phyloP scores from a whole-genome alignment of 768 basidiomycete genomes.

The Termitomyces sp. region DNA sequence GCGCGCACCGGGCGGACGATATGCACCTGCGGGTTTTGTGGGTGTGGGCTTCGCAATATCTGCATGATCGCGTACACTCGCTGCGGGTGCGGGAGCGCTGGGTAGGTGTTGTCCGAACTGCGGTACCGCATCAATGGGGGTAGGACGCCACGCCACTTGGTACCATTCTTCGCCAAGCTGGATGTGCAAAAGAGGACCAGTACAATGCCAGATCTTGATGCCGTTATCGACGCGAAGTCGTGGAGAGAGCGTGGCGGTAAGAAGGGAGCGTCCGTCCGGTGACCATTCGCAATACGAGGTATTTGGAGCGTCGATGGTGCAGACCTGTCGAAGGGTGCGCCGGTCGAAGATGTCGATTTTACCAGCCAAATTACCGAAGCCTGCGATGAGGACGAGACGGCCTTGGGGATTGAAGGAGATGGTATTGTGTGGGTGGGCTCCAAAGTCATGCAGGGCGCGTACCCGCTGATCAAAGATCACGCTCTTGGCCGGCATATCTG shows the following conservation, averaged over 20 bases:
- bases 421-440: constrained; percentile 85
- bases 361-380: constrained; percentile 95
- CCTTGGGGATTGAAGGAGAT: constrained; percentile 94
- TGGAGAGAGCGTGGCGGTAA: constrained; percentile 95
- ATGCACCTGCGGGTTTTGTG: constrained; percentile 25
- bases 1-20: constrained; percentile 72
- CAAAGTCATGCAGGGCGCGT: constrained; percentile 85
- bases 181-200: constrained; percentile 80
- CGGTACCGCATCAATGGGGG: constrained; percentile 56
- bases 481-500: constrained; percentile 94
- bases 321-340: constrained; percentile 70
- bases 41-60: constrained; percentile 49
- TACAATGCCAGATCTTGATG: constrained; percentile 93
- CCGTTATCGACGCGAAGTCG: constrained; percentile 96
- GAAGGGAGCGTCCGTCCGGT: constrained; percentile 84
- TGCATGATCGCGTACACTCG: constrained; percentile 46
- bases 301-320: constrained; percentile 87
- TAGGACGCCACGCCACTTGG: constrained; percentile 81
- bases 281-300: constrained; percentile 96
- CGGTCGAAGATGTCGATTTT: constrained; percentile 92
- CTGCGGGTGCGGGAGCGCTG: constrained; percentile 57
- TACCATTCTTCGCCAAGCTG: constrained; percentile 86
- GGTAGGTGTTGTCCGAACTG: constrained; percentile 67
- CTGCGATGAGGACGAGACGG: constrained; percentile 81
- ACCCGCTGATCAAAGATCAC: constrained; percentile 91